Percentiles rank a stretch among this genome's conserved stretches.
Conservation (phyloP, 192 early-diverging fungal genomes). For the Coemansia sp. region DNA sequence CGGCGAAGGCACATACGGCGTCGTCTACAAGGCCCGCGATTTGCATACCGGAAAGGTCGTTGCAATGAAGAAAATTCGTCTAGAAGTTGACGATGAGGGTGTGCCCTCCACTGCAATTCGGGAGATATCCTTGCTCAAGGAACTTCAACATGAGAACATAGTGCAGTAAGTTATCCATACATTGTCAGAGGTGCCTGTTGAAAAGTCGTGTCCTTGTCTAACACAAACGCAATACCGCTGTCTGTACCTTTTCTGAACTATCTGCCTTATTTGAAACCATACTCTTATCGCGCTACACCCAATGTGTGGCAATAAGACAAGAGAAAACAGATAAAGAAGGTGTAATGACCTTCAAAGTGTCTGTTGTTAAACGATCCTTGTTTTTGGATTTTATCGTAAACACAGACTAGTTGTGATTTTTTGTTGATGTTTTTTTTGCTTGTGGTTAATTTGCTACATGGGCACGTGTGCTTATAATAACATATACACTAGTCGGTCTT, state of each 20-base stretch:
- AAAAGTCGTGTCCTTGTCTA: background rate
- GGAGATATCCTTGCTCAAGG: constrained; percentile 85
- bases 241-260: background rate
- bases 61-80: constrained; percentile 67
- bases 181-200: background rate
- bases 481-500: background rate
- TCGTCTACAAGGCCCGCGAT: constrained; percentile 75
- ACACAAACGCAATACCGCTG: background rate
- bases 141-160: constrained; percentile 82
- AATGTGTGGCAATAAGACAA: background rate
- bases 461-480: background rate
- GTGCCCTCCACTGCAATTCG: constrained; percentile 84
- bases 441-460: background rate
- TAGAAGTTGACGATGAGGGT: constrained; percentile 67
- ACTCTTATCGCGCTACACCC: background rate
- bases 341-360: background rate
- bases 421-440: background rate
- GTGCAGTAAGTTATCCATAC: constrained; percentile 61
- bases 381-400: background rate
- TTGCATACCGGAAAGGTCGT: constrained; percentile 57
- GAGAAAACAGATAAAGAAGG: background rate
- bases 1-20: constrained; percentile 83
- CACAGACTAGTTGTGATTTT: background rate
- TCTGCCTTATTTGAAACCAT: background rate
- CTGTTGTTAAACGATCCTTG: background rate